Evolutionary conservation across 257 asterid genomes (phyloP), one percentile per base, ranked within the genome.

Genomic region (Solanum corneliomulleri): DNA sequence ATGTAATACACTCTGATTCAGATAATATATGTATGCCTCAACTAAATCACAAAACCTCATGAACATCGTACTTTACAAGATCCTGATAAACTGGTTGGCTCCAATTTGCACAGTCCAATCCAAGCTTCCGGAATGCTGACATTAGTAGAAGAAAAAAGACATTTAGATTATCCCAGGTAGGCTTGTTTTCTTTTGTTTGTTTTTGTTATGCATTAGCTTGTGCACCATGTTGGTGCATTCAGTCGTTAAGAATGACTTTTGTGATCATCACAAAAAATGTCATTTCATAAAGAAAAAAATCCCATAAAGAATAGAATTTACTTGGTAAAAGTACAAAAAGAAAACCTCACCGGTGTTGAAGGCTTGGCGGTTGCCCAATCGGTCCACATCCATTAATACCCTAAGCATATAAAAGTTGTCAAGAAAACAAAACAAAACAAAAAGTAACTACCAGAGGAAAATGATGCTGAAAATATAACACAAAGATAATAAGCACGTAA

Each of bases 81-180:
- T 97, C 99, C 68, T 89, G 62, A 92, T 97, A 97, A 89, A 97
- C 94, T 66, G 99, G 99, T 89, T 95, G 95, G 42, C 93, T 90
- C 99, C 99, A 97, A 92, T 96, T 97, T 13, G 99, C 99, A 91
- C 99, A 95, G 94, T 97, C 99, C 90, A 97, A 91, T 71, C 99
- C 99, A 87, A 97, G 94, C 95, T 95, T 95, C 89, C 85, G 93
- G 88, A 97, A 97, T 86, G 99, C 99, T 97, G 91, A 86, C 88
- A 91, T 88, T 70, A 82, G 58, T 93, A 91, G 86, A 84, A 45
- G 89, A 91, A 90, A 85, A 86, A 82, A 82, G n/a, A 82, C 62
- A 29, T 83, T 31, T 33, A 89, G 82, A 49, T 84, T 58, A 37
- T 52, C 31, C 69, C 66, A 47, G 85, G 44, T 29, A 81, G 15